phyloP scores from a whole-genome alignment of 129 eudicot genomes.

The Kitagawia praeruptora region DNA sequence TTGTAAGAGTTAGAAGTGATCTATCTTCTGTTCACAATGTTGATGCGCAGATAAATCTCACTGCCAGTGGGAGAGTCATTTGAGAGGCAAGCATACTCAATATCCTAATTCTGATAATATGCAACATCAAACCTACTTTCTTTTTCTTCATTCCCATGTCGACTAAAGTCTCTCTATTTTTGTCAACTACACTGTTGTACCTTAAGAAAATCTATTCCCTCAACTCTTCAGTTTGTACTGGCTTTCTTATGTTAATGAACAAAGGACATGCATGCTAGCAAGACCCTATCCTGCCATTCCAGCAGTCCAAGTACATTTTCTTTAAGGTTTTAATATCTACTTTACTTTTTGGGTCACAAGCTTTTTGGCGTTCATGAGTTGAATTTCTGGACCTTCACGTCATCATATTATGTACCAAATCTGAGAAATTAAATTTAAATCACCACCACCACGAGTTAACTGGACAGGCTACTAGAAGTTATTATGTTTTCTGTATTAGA shows the following conservation, averaged over 20 bases:
- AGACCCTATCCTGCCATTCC: too few relatives aligned
- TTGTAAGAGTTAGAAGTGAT: neutral
- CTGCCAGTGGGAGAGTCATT: neutral
- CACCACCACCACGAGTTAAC: neutral
- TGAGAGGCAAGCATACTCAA: neutral
- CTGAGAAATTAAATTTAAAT: neutral
- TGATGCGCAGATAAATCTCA: neutral
- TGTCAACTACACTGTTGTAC: neutral
- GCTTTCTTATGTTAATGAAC: too few relatives aligned
- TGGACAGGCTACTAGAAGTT: neutral
- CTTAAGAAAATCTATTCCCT: neutral
- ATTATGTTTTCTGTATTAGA: neutral
- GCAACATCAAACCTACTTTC: neutral
- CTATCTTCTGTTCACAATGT: neutral
- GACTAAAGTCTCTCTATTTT: neutral
- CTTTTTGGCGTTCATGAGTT: neutral
- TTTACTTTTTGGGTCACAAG: neutral
- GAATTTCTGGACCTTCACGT: neutral
- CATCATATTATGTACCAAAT: neutral
- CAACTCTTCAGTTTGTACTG: too few relatives aligned
- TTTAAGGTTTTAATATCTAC: too few relatives aligned
- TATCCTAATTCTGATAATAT: too few relatives aligned
- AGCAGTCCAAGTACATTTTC: too few relatives aligned
- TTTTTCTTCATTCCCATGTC: neutral
- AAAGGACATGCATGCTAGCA: too few relatives aligned